phyloP scores from a whole-genome alignment of 2,329 filamentous ascomycete genomes.

The Aspergillus sp. region DNA sequence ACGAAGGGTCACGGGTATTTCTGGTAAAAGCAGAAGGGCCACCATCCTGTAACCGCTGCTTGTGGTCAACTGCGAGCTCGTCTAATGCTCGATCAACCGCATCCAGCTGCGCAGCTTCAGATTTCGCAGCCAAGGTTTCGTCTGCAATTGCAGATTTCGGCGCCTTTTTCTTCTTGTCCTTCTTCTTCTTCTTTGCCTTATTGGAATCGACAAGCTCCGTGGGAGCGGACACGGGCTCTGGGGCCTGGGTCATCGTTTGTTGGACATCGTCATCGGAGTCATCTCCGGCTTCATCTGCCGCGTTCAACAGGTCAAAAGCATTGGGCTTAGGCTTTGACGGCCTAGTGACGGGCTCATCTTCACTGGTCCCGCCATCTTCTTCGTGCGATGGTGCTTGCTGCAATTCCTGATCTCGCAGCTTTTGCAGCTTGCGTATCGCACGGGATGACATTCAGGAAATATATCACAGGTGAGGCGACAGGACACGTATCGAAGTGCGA shows the following conservation, averaged over 20 bases:
- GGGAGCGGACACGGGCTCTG: conserved; percentile 12
- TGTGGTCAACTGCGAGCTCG: conserved; percentile 43
- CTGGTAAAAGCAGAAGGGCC: conserved; percentile 23
- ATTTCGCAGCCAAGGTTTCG: conserved; percentile 9
- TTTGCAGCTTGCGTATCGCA: conserved; percentile 55
- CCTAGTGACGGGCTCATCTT: conserved; percentile 28
- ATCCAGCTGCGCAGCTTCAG: conserved; percentile 38
- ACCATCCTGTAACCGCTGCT: conserved; percentile 11
- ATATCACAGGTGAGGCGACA: too few relatives aligned
- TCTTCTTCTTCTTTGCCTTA: conserved; percentile 43
- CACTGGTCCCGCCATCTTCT: conserved; percentile 29
- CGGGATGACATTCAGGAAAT: conserved; percentile 54
- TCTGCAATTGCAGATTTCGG: conserved; percentile 21
- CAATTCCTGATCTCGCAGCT: conserved; percentile 50
- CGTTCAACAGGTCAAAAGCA: conserved; percentile 46
- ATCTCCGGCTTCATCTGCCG: conserved; percentile 28
- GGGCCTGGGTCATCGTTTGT: conserved; percentile 8
- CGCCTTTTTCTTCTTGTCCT: conserved; percentile 49
- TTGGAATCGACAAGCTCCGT: conserved; percentile 12
- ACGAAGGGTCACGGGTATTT: conserved; percentile 23
- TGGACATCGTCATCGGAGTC: conserved; percentile 18
- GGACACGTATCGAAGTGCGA: too few relatives aligned
- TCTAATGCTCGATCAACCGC: conserved; percentile 59
- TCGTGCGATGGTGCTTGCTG: conserved; percentile 33
- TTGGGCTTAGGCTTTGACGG: conserved; percentile 37